These are phyloP conservation scores for Westerdykella ornata DNA, from an alignment of 2,329 filamentous ascomycete genomes.

Conservation along the genomic window DNA sequence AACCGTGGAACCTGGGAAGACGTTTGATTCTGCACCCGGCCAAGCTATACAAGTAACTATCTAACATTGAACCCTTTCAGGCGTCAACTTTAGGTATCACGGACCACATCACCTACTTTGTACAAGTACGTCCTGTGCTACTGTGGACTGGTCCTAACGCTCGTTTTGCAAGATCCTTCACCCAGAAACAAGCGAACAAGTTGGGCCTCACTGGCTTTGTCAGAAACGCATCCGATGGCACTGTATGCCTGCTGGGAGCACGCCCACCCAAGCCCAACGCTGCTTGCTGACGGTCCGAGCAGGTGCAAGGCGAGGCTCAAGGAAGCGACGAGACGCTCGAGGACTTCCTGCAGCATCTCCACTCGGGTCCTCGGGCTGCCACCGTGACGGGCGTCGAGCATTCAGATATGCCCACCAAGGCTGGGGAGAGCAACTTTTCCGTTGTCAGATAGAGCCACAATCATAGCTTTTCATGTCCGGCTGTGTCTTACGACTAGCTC, in stretches of 20 bases:
- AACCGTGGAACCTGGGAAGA: too few relatives aligned
- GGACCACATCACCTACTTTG: neutral
- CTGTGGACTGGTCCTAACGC: too few relatives aligned
- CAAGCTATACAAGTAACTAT: too few relatives aligned
- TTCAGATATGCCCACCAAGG: conserved; percentile 56
- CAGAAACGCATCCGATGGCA: conserved; percentile 43
- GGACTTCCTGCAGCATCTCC: conserved; percentile 66
- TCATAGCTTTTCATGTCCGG: too few relatives aligned
- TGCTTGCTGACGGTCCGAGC: conserved; percentile 1
- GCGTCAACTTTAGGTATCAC: conserved; percentile 46
- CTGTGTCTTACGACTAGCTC: too few relatives aligned
- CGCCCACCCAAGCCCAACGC: neutral
- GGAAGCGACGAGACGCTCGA: conserved; percentile 59
- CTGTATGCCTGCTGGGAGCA: conserved; percentile 20
- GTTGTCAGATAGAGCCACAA: conserved; percentile 9
- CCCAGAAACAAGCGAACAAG: conserved; percentile 39
- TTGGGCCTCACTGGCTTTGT: conserved; percentile 44
- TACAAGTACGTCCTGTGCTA: too few relatives aligned
- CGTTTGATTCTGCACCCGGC: too few relatives aligned
- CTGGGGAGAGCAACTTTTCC: conserved; percentile 61
- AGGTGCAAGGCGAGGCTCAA: conserved; percentile 90
- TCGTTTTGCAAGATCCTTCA: conserved; percentile 31
- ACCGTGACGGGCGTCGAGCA: conserved; percentile 69
- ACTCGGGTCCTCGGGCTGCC: conserved; percentile 65
- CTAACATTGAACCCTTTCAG: conserved; percentile 11